Percentiles rank a stretch among this genome's conserved stretches.
phyloP scores from a whole-genome alignment of 2,329 filamentous ascomycete species.

The Aspergillus fischeri region DNA sequence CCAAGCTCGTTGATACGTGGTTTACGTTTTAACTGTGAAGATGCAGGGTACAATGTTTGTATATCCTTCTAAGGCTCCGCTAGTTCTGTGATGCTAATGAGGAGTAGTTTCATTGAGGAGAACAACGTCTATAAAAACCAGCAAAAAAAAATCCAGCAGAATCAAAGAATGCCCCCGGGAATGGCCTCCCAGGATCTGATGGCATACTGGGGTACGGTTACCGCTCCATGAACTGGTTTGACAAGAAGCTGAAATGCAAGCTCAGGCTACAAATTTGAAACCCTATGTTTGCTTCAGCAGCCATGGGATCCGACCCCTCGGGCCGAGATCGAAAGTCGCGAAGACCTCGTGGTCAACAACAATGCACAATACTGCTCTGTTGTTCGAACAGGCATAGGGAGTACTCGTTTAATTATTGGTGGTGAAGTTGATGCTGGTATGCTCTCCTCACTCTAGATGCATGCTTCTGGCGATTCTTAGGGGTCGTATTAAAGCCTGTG shows the following conservation, averaged over 20 bases:
- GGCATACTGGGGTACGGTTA: constrained; percentile 76
- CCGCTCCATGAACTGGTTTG: neutral
- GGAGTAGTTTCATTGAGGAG: constrained; percentile 80
- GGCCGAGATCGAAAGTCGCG: constrained; percentile 73
- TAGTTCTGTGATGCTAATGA: constrained; percentile 8
- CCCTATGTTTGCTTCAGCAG: constrained; percentile 68
- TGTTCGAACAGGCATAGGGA: constrained; percentile 81
- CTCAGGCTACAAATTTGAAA: constrained; percentile 93
- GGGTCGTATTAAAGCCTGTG: neutral
- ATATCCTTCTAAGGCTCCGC: neutral
- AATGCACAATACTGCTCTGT: constrained; percentile 94
- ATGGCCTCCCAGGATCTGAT: constrained; percentile 70
- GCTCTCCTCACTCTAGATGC: constrained; percentile 17
- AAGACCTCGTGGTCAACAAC: constrained; percentile 72
- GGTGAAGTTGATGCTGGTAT: constrained; percentile 89
- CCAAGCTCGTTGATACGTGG: neutral
- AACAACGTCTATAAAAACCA: constrained; percentile 70
- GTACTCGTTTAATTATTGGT: constrained; percentile 69
- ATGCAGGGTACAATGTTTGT: constrained; percentile 53
- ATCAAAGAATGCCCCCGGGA: constrained; percentile 48
- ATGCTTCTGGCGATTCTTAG: neutral
- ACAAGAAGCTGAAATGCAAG: neutral
- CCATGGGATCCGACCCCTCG: constrained; percentile 70
- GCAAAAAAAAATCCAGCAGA: constrained; percentile 56
- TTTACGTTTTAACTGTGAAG: constrained; percentile 16